A percentile compares a stretch with the other conserved stretches of the same genome.
Evolutionary conservation across 1,284 basidiomycete genomes (phyloP).

Genomic region (Rhodofomes roseus): DNA sequence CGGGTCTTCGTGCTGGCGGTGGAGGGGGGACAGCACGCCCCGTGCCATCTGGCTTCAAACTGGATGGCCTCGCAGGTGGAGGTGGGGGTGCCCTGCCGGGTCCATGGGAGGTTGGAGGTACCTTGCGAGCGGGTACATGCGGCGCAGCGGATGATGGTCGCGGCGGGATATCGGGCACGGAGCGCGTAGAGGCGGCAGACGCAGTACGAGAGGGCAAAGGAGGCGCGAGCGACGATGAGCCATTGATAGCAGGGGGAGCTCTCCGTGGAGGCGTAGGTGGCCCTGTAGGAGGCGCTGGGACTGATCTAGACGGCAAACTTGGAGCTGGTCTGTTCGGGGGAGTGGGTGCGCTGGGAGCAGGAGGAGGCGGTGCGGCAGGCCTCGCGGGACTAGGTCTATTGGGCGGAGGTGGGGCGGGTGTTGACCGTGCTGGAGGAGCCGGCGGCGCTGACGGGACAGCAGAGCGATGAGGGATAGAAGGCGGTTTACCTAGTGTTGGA

Average conservation of each 20-base stretch:
- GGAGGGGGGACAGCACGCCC: constrained; percentile 38
- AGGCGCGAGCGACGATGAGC: constrained; percentile 19
- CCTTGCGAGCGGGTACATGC: constrained; percentile 31
- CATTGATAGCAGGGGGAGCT: constrained; percentile 25
- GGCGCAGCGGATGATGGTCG: constrained; percentile 22
- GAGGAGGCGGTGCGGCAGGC: constrained; percentile 25
- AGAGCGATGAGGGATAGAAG: constrained; percentile 43
- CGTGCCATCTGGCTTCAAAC: constrained; percentile 24
- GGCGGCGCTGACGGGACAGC: constrained; percentile 27
- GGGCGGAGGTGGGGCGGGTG: constrained; percentile 31
- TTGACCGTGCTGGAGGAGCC: constrained; percentile 29
- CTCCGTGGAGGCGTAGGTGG: constrained; percentile 35
- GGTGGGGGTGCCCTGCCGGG: constrained; percentile 28
- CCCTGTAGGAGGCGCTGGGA: constrained; percentile 29
- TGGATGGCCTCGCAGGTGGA: constrained; percentile 26
- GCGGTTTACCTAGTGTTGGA: constrained; percentile 29
- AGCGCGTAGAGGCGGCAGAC: constrained; percentile 15
- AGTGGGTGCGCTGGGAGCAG: constrained; percentile 20
- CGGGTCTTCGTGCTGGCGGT: constrained; percentile 22
- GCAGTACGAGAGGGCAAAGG: constrained; percentile 27
- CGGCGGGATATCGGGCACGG: constrained; percentile 22
- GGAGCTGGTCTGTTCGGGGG: constrained; percentile 25
- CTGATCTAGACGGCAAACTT: constrained; percentile 19
- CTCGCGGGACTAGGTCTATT: constrained; percentile 26
- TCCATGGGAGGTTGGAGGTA: constrained; percentile 31